Base-by-base conservation (phyloP, 306 rosid species). In the Carpinus fangiana region DNA sequence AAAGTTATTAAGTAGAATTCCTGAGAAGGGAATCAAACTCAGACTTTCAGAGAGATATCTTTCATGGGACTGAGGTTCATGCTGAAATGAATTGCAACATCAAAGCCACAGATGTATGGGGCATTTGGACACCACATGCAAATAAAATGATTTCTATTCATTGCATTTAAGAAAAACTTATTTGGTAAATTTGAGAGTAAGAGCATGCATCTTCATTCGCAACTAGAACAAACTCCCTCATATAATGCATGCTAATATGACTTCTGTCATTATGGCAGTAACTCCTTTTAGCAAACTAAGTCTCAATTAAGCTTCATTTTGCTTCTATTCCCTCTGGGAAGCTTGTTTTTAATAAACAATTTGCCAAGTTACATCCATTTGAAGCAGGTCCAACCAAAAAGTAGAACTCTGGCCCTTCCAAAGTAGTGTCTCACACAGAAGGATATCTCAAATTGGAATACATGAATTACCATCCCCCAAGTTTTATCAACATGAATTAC, bases 1-100 rank as follows among this genome's bases (percentile, higher is more conserved):
- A 88, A 78, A 86, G 53, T 75, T 82, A 85, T 86, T 76, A 89
- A 90, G 90, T 61, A 78, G 81, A 84, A 47, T 47, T 74, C 78
- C 82, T 73, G 57, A 76, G 72, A 76, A 84, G 60, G 68, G 66
- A 85, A 64, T 57, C 70, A 45, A 73, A 46, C 72, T 56, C 76
- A 59, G 65, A 23, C 65, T 59, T 13, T 59, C 36, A 84, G 51
- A 81, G 68, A 84, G 34, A 78, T 68, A 64, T 78, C 21, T 78
- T 70, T 78, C 41, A 45, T 70, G 74, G 73, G 76, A 45, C 70
- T 78, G 68, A 20, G 83, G 67, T 28, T 78, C 75, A 26, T 47
- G 20, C 13, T 74, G 70, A 66, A 73, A 82, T 73, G 70, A 51
- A 52, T 18, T 26, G 76, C 76, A 51, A 72, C 55, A 80, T 61